A percentile compares a stretch with the other conserved stretches of the same genome.
Evolutionary conservation across 192 early-diverging fungal genomes (phyloP).

Genomic region (Entrophospora sp.): DNA sequence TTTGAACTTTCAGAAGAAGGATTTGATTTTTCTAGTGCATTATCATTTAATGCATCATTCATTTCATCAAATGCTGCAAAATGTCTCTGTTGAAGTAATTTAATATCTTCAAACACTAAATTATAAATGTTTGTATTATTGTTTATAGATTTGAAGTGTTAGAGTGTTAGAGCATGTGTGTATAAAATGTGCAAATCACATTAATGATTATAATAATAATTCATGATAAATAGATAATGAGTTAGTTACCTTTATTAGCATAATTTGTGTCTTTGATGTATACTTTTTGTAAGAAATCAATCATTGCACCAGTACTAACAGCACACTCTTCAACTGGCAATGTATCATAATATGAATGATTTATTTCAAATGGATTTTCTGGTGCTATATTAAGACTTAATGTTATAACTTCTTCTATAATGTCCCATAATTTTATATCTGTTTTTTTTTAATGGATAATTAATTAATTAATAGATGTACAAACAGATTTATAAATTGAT

Average conservation of each 20-base stretch:
- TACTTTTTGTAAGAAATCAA: constrained; percentile 54
- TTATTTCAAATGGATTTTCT: constrained; percentile 58
- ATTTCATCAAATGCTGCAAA: constrained; percentile 34
- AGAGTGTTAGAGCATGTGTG: not conserved
- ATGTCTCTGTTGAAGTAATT: constrained; percentile 29
- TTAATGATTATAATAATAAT: not conserved
- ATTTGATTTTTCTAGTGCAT: constrained; percentile 23
- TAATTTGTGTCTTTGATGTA: constrained; percentile 39
- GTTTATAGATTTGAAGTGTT: not conserved
- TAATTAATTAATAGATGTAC: not conserved
- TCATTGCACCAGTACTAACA: constrained; percentile 56
- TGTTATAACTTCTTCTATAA: constrained; percentile 59
- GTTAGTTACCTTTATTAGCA: constrained; percentile 31
- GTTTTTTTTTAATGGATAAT: not conserved
- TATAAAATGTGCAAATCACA: not conserved
- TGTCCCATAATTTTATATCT: constrained; percentile 57
- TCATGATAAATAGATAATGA: too few species aligned
- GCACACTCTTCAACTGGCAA: constrained; percentile 57
- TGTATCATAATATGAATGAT: constrained; percentile 49
- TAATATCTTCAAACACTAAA: constrained; percentile 34
- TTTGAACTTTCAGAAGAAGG: constrained; percentile 10
- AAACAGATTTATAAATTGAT: not conserved
- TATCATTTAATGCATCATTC: constrained; percentile 30
- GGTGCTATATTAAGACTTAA: constrained; percentile 45
- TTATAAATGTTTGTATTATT: not conserved